phyloP scores from a whole-genome alignment of 768 basidiomycete genomes.

The Auricularia cornea region DNA sequence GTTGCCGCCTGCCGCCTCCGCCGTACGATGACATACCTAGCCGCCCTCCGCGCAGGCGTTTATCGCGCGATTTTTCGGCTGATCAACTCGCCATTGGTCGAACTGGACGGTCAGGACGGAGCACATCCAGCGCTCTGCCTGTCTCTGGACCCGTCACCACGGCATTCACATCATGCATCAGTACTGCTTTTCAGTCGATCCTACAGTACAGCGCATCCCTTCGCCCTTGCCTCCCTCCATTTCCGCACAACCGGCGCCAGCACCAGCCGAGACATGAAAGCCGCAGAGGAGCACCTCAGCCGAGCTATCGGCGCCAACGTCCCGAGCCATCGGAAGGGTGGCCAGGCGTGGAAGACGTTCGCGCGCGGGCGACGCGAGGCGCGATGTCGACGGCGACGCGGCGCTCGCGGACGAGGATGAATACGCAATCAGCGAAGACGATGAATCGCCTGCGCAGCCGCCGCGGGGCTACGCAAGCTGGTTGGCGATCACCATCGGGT shows the following conservation, averaged over 20 bases:
- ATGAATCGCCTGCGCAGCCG: slow-evolving; percentile 17
- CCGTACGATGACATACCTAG: neutral
- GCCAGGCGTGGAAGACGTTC: slow-evolving; percentile 57
- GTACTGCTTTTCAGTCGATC: neutral
- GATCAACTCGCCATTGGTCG: slow-evolving; percentile 37
- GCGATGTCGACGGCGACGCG: slow-evolving; percentile 1
- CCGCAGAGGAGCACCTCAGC: slow-evolving; percentile 46
- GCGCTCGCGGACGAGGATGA: too few relatives aligned
- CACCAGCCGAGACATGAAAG: slow-evolving; percentile 7
- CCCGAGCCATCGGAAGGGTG: slow-evolving; percentile 59
- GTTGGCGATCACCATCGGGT: slow-evolving; percentile 52
- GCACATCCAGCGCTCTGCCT: neutral
- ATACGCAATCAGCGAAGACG: too few relatives aligned
- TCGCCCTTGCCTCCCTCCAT: neutral
- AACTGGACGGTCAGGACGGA: slow-evolving; percentile 43
- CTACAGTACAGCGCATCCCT: neutral
- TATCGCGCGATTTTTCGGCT: neutral
- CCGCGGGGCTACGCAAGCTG: slow-evolving; percentile 37
- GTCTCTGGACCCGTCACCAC: neutral
- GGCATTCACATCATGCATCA: neutral
- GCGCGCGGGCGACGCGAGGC: slow-evolving; percentile 28
- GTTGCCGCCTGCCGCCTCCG: neutral
- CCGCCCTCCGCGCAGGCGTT: neutral
- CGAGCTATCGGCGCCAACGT: slow-evolving; percentile 59
- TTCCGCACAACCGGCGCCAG: neutral